phyloP scores from a whole-genome alignment of 306 rosid species.

The Benincasa hispida region DNA sequence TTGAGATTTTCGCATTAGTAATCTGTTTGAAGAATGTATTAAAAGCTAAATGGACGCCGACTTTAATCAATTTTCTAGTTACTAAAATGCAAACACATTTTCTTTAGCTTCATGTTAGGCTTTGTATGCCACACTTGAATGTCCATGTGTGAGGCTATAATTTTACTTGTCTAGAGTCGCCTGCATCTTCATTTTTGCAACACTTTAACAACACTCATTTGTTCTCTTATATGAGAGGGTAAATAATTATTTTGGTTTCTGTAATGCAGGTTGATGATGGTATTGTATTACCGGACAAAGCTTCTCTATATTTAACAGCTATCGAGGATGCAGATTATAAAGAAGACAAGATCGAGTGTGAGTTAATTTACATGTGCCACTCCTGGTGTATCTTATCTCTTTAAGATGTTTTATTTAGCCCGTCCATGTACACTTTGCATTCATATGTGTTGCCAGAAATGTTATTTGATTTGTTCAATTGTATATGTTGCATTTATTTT shows the following conservation, averaged over 20 bases:
- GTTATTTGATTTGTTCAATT: not conserved
- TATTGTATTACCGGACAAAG: conserved; percentile 76
- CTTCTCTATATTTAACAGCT: conserved; percentile 73
- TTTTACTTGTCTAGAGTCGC: not conserved
- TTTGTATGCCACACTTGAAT: not conserved
- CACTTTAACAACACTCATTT: not conserved
- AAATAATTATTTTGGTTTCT: conserved; percentile 2
- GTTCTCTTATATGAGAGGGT: not conserved
- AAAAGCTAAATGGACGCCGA: not conserved
- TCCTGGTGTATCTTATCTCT: not conserved
- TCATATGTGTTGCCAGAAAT: not conserved
- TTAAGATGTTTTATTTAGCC: not conserved
- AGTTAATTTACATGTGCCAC: conserved; percentile 21
- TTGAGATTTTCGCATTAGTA: not conserved
- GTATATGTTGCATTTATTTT: not conserved
- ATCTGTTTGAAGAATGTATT: not conserved
- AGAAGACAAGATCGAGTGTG: conserved; percentile 98
- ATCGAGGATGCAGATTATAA: conserved; percentile 96
- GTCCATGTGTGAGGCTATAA: not conserved
- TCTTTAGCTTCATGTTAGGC: not conserved
- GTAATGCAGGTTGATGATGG: conserved; percentile 57
- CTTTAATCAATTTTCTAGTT: not conserved
- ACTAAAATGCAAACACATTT: not conserved
- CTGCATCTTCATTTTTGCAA: not conserved
- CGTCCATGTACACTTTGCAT: not conserved